Percentiles rank a stretch among this genome's conserved stretches.
phyloP scores from a whole-genome alignment of 164 flowering plant genomes.

The Sextonia rubra region DNA sequence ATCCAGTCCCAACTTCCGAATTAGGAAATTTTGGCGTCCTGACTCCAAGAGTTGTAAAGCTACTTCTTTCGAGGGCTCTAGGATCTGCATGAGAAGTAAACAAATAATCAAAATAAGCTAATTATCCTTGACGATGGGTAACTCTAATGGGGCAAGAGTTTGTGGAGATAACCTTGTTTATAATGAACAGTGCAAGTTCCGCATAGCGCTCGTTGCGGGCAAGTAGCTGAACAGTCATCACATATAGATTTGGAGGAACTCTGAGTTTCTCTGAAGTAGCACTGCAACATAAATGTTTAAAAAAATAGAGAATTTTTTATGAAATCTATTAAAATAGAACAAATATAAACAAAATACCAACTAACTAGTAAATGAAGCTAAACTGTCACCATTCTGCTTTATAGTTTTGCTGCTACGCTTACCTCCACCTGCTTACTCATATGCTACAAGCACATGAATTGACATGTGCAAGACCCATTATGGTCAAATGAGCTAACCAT shows the following conservation, averaged over 20 bases:
- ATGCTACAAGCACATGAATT: not conserved
- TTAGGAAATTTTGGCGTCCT: conserved; percentile 62
- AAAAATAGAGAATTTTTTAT: conserved; percentile 1
- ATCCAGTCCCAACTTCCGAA: conserved; percentile 81
- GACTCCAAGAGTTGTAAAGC: conserved; percentile 86
- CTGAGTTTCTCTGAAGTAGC: conserved; percentile 61
- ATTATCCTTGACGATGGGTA: not conserved
- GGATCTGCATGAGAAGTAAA: conserved; percentile 43
- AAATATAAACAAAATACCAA: too few relatives aligned
- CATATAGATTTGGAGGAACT: conserved; percentile 67
- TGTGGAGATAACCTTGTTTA: conserved; percentile 60
- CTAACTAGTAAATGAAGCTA: not conserved
- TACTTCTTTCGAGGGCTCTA: conserved; percentile 95
- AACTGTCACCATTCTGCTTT: not conserved
- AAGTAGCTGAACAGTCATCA: conserved; percentile 64
- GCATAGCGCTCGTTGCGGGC: conserved; percentile 68
- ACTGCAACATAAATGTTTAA: conserved; percentile 34
- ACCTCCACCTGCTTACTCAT: not conserved
- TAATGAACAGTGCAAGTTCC: conserved; percentile 68
- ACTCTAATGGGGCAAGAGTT: not conserved
- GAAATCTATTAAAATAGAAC: not conserved
- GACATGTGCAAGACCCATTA: not conserved
- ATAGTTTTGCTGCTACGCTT: not conserved
- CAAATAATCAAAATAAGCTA: not conserved
- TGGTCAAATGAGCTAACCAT: not conserved